Evolutionary conservation across 768 basidiomycete genomes (phyloP).

Genomic region (Suillus paluster): DNA sequence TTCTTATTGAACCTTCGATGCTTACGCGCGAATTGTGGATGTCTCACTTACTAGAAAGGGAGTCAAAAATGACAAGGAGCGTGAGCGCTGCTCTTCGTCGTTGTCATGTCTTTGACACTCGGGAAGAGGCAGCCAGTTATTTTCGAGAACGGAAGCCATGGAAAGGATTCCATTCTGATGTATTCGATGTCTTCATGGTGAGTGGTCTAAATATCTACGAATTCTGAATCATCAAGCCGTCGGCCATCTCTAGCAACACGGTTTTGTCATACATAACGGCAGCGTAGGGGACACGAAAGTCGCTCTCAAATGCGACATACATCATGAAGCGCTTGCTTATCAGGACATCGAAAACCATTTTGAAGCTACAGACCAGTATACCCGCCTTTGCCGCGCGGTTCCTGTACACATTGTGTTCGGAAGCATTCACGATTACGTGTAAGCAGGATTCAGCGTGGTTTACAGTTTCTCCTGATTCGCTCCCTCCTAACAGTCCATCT

Average conservation of each 20-base stretch:
- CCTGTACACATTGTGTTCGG: constrained; percentile 58
- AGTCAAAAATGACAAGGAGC: constrained; percentile 42
- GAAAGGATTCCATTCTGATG: constrained; percentile 49
- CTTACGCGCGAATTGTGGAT: constrained; percentile 44
- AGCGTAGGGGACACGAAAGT: constrained; percentile 24
- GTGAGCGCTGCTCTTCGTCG: constrained; percentile 42
- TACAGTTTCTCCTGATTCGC: constrained; percentile 6
- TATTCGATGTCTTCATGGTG: constrained; percentile 43
- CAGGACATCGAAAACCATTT: constrained; percentile 49
- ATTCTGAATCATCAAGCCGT: constrained; percentile 6
- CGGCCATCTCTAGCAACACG: constrained; percentile 13
- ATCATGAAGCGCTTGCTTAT: constrained; percentile 51
- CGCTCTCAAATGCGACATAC: constrained; percentile 46
- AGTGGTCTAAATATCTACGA: constrained; percentile 18
- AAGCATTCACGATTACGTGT: constrained; percentile 49
- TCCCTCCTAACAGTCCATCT: constrained; percentile 39
- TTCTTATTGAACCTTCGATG: constrained; percentile 52
- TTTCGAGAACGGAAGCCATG: constrained; percentile 50
- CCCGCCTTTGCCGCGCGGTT: constrained; percentile 36
- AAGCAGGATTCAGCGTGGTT: constrained; percentile 13
- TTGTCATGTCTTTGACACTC: constrained; percentile 45
- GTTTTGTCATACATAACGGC: constrained; percentile 2
- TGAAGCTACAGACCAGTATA: constrained; percentile 41
- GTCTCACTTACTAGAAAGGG: constrained; percentile 40
- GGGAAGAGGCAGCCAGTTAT: constrained; percentile 46